phyloP scores from a whole-genome alignment of 495 filamentous ascomycete genomes.

The Penicillium herquei region DNA sequence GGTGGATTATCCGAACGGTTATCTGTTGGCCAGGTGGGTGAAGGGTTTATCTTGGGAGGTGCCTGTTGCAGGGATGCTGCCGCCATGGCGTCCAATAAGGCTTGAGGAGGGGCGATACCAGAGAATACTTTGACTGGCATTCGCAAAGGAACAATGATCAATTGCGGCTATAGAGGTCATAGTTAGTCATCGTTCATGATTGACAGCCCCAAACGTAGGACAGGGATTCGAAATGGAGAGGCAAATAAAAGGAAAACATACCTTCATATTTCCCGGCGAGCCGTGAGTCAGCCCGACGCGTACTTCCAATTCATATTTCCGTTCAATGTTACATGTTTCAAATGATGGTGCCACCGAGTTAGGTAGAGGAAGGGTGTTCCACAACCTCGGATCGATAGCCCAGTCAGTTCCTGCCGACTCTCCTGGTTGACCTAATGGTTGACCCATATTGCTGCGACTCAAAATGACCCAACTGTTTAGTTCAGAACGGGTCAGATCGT shows the following conservation, averaged over 20 bases:
- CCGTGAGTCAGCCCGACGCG: slow-evolving; percentile 70
- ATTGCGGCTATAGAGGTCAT: slow-evolving; percentile 52
- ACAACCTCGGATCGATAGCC: slow-evolving; percentile 62
- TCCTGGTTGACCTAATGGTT: slow-evolving; percentile 55
- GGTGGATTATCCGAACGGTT: slow-evolving; percentile 25
- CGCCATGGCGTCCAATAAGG: slow-evolving; percentile 68
- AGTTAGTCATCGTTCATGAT: slow-evolving; percentile 10
- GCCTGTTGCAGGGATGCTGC: slow-evolving; percentile 34
- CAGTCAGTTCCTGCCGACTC: slow-evolving; percentile 65
- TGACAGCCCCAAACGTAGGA: neutral
- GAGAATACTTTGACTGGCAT: slow-evolving; percentile 82
- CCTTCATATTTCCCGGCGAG: slow-evolving; percentile 47
- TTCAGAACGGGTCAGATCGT: slow-evolving; percentile 66
- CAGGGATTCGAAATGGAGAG: neutral
- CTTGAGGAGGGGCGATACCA: slow-evolving; percentile 80
- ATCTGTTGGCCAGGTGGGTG: slow-evolving; percentile 23
- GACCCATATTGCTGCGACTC: slow-evolving; percentile 64
- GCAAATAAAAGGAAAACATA: slow-evolving; percentile 25
- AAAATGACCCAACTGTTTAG: slow-evolving; percentile 65
- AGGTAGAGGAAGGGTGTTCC: slow-evolving; percentile 68
- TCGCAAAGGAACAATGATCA: slow-evolving; percentile 70
- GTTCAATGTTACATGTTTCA: slow-evolving; percentile 80
- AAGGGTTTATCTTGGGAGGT: slow-evolving; percentile 19
- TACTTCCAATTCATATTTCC: slow-evolving; percentile 80
- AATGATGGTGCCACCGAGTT: slow-evolving; percentile 85